Percentiles rank a stretch among this genome's conserved stretches.
Conservation (phyloP, 1,139 yeast species). For the Schwanniomyces etchellsii region DNA sequence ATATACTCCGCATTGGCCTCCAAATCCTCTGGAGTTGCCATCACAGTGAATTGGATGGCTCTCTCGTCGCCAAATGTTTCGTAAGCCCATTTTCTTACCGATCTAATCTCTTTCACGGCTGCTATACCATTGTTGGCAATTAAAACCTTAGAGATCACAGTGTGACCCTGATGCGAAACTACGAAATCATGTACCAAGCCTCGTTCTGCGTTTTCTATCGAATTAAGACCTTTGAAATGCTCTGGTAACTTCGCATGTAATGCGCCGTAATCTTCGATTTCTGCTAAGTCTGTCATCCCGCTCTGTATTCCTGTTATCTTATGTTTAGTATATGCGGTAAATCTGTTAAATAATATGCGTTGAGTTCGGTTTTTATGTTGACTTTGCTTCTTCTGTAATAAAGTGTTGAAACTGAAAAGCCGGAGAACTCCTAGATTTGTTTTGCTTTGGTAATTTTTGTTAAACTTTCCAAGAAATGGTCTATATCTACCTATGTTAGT, state of each 20-base stretch:
- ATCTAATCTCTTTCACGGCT: slow-evolving; percentile 96
- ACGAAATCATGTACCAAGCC: slow-evolving; percentile 81
- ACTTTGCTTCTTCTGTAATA: slow-evolving; percentile 1
- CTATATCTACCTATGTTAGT: slow-evolving; percentile 5
- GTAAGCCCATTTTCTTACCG: slow-evolving; percentile 97
- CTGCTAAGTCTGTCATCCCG: slow-evolving; percentile 4
- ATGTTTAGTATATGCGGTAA: no score
- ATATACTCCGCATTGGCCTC: slow-evolving; percentile 96
- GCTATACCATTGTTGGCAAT: slow-evolving; percentile 99
- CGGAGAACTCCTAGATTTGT: no score
- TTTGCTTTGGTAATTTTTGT: no score
- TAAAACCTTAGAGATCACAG: slow-evolving; percentile 81
- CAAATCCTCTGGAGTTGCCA: slow-evolving; percentile 99
- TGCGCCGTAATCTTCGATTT: slow-evolving; percentile 18
- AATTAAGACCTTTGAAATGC: slow-evolving; percentile 77
- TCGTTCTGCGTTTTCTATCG: slow-evolving; percentile 68
- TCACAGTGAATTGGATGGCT: slow-evolving; percentile 89
- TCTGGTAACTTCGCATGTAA: slow-evolving; percentile 47
- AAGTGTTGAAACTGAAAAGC: no score
- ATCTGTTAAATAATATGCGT: no score
- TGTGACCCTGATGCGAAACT: slow-evolving; percentile 83
- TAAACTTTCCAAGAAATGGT: neutral
- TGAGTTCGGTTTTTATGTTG: slow-evolving; percentile 2
- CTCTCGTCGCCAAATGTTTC: slow-evolving; percentile 95
- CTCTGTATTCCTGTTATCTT: neutral